Conservation (phyloP, 169 alveolate genomes). For the Perkinsus marinus region DNA sequence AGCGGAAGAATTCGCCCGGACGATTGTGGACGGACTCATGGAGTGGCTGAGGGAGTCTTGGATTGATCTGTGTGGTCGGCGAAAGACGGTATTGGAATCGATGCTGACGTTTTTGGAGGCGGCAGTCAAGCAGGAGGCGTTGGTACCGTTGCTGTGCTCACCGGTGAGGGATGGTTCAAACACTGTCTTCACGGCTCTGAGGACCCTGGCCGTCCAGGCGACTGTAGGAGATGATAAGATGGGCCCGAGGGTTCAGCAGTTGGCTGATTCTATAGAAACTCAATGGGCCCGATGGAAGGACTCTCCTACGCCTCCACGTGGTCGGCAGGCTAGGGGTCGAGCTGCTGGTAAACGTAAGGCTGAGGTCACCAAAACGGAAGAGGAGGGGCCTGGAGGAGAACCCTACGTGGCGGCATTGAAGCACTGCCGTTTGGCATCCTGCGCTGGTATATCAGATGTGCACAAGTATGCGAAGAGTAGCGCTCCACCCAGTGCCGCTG, state of each 20-base stretch:
- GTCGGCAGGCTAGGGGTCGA: neutral
- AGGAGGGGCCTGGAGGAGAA: neutral
- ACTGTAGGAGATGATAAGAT: neutral
- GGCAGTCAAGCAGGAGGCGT: neutral
- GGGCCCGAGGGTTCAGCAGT: neutral
- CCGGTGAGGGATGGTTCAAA: neutral
- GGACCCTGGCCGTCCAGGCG: neutral
- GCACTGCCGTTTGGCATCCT: neutral
- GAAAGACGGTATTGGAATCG: neutral
- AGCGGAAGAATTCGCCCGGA: neutral
- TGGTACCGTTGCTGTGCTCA: neutral
- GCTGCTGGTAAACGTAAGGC: neutral
- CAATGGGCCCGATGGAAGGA: neutral
- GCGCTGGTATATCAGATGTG: neutral
- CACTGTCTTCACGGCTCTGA: neutral
- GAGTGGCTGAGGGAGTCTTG: neutral
- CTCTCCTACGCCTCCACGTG: neutral
- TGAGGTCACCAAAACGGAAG: neutral
- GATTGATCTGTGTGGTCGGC: neutral
- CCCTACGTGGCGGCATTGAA: neutral
- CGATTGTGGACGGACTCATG: neutral
- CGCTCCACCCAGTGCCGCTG: neutral
- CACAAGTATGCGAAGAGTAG: neutral
- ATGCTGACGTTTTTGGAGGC: neutral
- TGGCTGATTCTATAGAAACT: neutral